A percentile compares a stretch with the other conserved stretches of the same genome.
Conservation (phyloP, 164 flowering plant species). For the Tetracentron sinense region DNA sequence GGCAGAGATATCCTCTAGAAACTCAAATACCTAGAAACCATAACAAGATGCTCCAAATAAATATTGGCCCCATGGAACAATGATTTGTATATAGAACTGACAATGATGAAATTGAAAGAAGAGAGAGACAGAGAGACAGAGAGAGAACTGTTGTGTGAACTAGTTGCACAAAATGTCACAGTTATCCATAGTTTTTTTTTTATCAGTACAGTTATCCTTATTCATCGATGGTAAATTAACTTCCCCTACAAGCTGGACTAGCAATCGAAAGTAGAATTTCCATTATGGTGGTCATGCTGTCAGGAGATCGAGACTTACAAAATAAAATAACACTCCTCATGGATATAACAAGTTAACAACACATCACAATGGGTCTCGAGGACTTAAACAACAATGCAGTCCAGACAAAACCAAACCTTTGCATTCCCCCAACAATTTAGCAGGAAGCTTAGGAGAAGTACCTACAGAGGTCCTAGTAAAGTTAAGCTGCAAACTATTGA, state of each 20-base stretch:
- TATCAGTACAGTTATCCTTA: no score
- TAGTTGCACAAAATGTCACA: no score
- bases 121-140: neutral
- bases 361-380: neutral
- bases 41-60: slow-evolving; percentile 1
- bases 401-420: neutral
- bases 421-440: neutral
- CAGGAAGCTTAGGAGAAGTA: no score
- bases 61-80: neutral
- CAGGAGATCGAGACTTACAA: neutral
- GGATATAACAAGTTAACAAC: neutral
- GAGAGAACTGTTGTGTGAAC: neutral
- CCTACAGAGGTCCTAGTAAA: no score
- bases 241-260: neutral
- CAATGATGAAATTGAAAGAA: neutral
- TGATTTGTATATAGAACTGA: neutral
- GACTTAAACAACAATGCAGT: neutral
- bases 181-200: no score
- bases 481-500: no score
- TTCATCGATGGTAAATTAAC: neutral
- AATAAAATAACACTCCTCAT: neutral
- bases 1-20: slow-evolving; percentile 75
- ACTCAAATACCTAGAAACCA: slow-evolving; percentile 70
- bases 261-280: neutral
- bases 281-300: neutral